Conservation (phyloP, 1,284 basidiomycete genomes). For the Tausonia pullulans region DNA sequence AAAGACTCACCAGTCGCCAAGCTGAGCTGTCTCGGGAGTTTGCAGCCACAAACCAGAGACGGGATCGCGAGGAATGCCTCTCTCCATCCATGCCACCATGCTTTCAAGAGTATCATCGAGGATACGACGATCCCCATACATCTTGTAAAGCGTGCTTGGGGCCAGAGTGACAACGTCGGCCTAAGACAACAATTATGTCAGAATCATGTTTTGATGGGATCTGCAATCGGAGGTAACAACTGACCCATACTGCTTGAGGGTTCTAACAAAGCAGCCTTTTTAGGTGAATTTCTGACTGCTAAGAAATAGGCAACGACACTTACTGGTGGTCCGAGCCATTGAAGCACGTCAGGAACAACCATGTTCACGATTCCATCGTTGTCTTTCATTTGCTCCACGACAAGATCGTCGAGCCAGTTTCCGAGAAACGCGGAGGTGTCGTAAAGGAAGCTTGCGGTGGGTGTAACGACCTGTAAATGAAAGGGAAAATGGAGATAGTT, state of each 20-base stretch:
- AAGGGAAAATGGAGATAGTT: too few relatives aligned
- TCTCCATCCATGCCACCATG: slow-evolving; percentile 27
- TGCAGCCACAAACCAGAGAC: too few relatives aligned
- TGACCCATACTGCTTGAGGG: too few relatives aligned
- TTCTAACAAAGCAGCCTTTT: too few relatives aligned
- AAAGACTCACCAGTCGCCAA: slow-evolving; percentile 30
- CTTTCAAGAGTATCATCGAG: slow-evolving; percentile 23
- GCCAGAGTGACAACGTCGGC: slow-evolving; percentile 24
- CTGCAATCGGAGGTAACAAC: too few relatives aligned
- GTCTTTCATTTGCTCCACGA: slow-evolving; percentile 23
- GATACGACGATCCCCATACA: slow-evolving; percentile 21
- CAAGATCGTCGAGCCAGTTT: slow-evolving; percentile 27
- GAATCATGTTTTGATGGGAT: slow-evolving; percentile 22
- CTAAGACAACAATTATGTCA: too few relatives aligned
- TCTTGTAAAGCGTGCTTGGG: slow-evolving; percentile 24
- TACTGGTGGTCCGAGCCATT: slow-evolving; percentile 5
- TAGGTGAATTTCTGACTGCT: too few relatives aligned
- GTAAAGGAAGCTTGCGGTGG: slow-evolving; percentile 26
- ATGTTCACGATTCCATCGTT: slow-evolving; percentile 21
- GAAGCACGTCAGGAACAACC: slow-evolving; percentile 25
- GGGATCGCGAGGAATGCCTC: too few relatives aligned
- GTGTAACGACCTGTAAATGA: slow-evolving; percentile 28
- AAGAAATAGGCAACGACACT: too few relatives aligned
- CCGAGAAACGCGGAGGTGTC: slow-evolving; percentile 23
- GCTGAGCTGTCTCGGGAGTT: slow-evolving; percentile 18